Percentiles rank a stretch among this genome's conserved stretches.
These are phyloP conservation scores for Coemansia sp. DNA, from an alignment of 192 early-diverging fungal genomes.

Conservation along the genomic window DNA sequence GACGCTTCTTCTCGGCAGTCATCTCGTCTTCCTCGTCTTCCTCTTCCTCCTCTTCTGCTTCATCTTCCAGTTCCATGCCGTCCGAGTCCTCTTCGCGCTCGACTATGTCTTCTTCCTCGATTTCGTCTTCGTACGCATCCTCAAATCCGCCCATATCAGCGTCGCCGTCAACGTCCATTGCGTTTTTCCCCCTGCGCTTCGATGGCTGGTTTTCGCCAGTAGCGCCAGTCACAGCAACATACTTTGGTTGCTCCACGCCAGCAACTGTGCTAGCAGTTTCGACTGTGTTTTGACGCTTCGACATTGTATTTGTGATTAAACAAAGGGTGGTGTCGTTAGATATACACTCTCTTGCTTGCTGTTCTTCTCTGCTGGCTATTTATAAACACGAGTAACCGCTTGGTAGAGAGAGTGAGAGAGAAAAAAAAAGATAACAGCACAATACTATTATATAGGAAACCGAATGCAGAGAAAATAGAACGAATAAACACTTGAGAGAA, in stretches of 20 bases:
- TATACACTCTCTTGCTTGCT: too few relatives aligned
- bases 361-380: too few relatives aligned
- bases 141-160: slow-evolving; percentile 68
- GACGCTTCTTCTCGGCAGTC: slow-evolving; percentile 59
- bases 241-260: slow-evolving; percentile 22
- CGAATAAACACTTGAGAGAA: background rate
- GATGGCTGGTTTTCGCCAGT: slow-evolving; percentile 21
- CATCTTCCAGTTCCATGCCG: slow-evolving; percentile 54
- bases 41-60: slow-evolving; percentile 37
- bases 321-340: too few relatives aligned
- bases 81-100: slow-evolving; percentile 64
- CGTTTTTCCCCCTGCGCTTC: slow-evolving; percentile 17
- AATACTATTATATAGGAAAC: background rate
- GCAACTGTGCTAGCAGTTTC: slow-evolving; percentile 8
- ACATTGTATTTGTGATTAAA: slow-evolving; percentile 15
- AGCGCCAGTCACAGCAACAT: slow-evolving; percentile 27
- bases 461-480: background rate
- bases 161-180: slow-evolving; percentile 48
- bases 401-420: too few relatives aligned
- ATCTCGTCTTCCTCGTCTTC: slow-evolving; percentile 63
- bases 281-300: slow-evolving; percentile 37
- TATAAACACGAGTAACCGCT: too few relatives aligned
- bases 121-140: slow-evolving; percentile 90
- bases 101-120: slow-evolving; percentile 70
- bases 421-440: background rate